Evolutionary conservation across 2,329 filamentous ascomycete genomes (phyloP), one percentile per base, ranked within the genome.

Genomic region (Chaetomium olivaceum): DNA sequence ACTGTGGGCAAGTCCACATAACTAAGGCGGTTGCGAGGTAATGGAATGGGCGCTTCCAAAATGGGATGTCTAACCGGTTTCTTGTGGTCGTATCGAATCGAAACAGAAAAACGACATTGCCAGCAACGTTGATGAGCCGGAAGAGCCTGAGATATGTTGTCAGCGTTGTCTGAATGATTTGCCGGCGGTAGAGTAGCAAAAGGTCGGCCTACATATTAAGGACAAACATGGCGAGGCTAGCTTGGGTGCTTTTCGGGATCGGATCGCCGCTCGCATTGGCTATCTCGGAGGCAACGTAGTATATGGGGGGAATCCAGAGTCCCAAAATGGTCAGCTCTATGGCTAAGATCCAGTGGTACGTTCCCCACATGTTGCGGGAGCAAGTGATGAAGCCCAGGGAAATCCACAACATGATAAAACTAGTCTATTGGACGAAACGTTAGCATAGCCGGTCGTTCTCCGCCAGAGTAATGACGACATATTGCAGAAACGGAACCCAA

Each of bases 261-360:
- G 63, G n/a, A 2, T 43, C 58, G 7, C 54, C 64, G 1, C 48
- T 1, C 4, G 65, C 48, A 7, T 56, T 31, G 1, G 52, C 46
- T 16, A 74, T 60, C 1, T 67, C 39, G 6, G 48, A 67, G n/a
- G 67, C 67, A 31, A 76, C 58, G n/a, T 68, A 68, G 58, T 73
- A 74, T 9, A 77, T 68, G 2, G 72, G 72, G 27, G 72, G 70
- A 14, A 76, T 67, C 74, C 76, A 79, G 4, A 78, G 69, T 2
- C 69, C 72, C 48, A 78, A 63, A 23, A 78, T 77, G n/a, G 65
- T 60, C 16, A 76, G 63, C 68, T 82, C 80, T 0, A 81, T 61
- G 1, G 77, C 46, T 14, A 79, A 64, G 0, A 77, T 76, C 67
- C 74, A 76, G 63, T 78, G 75, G 60, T 81, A 82, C 0, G 79